These are phyloP conservation scores for Phytophthora ramorum DNA, from an alignment of 352 stramenopile genomes.

Conservation along the genomic window DNA sequence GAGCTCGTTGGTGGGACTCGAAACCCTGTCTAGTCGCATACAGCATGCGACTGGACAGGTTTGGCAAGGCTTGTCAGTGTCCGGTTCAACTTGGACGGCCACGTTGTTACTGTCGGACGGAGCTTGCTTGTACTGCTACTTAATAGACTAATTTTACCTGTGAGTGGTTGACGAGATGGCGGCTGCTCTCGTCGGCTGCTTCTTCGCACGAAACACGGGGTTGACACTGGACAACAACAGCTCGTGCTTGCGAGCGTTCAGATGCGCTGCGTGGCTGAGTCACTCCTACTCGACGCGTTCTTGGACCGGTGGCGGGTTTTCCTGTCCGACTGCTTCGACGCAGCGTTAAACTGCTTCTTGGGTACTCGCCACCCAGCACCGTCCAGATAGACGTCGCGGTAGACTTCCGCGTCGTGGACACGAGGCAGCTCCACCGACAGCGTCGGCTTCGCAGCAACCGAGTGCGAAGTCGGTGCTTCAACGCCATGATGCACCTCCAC, in stretches of 20 bases:
- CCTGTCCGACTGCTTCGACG: slow-evolving; percentile 53
- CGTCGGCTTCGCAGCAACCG: slow-evolving; percentile 11
- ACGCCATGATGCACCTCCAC: slow-evolving; percentile 26
- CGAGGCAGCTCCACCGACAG: slow-evolving; percentile 35
- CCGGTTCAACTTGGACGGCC: slow-evolving; percentile 19
- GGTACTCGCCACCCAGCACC: slow-evolving; percentile 36
- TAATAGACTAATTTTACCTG: slow-evolving; percentile 45
- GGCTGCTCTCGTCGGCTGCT: slow-evolving; percentile 6
- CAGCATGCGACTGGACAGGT: slow-evolving; percentile 19
- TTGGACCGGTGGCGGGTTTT: slow-evolving; percentile 48
- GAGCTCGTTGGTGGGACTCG: slow-evolving; percentile 23
- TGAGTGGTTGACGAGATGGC: slow-evolving; percentile 4
- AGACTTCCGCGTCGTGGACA: slow-evolving; percentile 38
- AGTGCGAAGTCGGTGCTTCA: slow-evolving; percentile 18
- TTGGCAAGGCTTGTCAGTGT: slow-evolving; percentile 15
- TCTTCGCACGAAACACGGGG: slow-evolving; percentile 2
- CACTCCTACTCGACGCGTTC: slow-evolving; percentile 19
- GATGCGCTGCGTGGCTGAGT: slow-evolving; percentile 24
- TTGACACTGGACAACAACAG: slow-evolving; percentile 8
- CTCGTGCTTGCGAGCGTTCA: slow-evolving; percentile 21
- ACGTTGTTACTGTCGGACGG: slow-evolving; percentile 18
- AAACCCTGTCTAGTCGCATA: slow-evolving; percentile 19
- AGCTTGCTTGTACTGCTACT: slow-evolving; percentile 21
- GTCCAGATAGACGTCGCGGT: slow-evolving; percentile 49
- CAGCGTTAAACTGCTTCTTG: slow-evolving; percentile 49